phyloP scores from a whole-genome alignment of 257 asterid genomes.

The Mitragyna speciosa region DNA sequence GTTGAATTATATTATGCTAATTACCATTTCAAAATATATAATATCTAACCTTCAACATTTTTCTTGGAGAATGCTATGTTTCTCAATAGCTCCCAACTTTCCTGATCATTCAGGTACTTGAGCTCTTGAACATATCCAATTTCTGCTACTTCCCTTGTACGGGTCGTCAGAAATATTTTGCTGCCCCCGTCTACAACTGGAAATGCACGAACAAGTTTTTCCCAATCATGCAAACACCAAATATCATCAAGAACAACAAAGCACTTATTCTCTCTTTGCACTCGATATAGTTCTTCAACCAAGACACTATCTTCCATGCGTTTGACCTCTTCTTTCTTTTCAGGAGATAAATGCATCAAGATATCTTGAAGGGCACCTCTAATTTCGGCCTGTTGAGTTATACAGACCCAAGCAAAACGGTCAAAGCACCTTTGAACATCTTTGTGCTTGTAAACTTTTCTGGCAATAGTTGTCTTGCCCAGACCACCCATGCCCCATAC shows the following conservation, averaged over 20 bases:
- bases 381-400: constrained; percentile 19
- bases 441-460: constrained; percentile 23
- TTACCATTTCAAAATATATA: too few relatives aligned
- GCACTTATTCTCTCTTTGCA: background rate
- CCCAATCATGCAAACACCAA: background rate
- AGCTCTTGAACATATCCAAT: background rate
- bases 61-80: background rate
- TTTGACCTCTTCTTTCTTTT: background rate
- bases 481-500: constrained; percentile 32
- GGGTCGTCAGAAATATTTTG: constrained; percentile 10
- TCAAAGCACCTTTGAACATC: constrained; percentile 11
- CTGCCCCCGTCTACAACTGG: background rate
- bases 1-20: too few relatives aligned
- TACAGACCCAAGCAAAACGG: constrained; percentile 27
- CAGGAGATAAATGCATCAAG: constrained; percentile 9
- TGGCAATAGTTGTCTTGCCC: constrained; percentile 35
- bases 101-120: background rate
- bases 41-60: background rate
- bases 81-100: constrained; percentile 2
- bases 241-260: constrained; percentile 18
- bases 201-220: background rate
- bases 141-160: background rate
- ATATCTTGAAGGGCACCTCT: constrained; percentile 21
- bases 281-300: background rate
- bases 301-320: background rate